Evolutionary conservation across 192 early-diverging fungal genomes (phyloP), one percentile per base, ranked within the genome.

Genomic region (Backusella liffmaniae): DNA sequence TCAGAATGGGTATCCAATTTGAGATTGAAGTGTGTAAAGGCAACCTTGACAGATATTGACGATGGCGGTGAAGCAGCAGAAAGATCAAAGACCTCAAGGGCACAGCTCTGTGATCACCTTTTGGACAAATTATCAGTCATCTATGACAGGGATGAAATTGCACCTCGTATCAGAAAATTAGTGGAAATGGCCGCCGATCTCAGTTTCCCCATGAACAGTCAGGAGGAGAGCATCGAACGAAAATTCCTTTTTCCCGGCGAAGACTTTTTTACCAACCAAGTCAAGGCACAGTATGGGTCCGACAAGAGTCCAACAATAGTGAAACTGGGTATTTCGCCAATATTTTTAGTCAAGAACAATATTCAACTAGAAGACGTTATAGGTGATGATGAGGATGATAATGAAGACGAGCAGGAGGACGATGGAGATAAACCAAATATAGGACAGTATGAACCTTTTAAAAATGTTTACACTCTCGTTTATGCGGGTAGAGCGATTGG

Each of bases 401-500:
- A 59, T 59, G 23, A 12, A 59, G 21, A 62, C 3, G 56, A 29
- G 2, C 5, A 23, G 12, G 56, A 23, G 21, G 9, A 26, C 10
- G 56, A 62, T 26, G 56, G 21, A 29, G 56, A 62, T 23, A 62
- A 13, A 29, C 56, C 56, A 3, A 62, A 62, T 12, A 1, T 3
- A 12, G 56, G 56, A 59, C 10, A 44, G 4, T 44, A 44, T 44
- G 13, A 15, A 42, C 41, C 21, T 59, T 26, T 29, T 59, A 1
- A 0, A 0, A 23, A 23, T 16, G 29, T 2, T 30, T 23, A 46
- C 18, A 71, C 70, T 30, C 29, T 71, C 1, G 70, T 71, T n/a
- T 71, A 49, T 46, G 3, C 39, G 4, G 70, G 70, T 16, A 71
- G 42, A 71, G 70, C 70, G 26, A 71, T 71, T 49, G 56, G 56